Base-by-base conservation (phyloP, 495 filamentous ascomycete genomes). In the Cairneyella variabilis region DNA sequence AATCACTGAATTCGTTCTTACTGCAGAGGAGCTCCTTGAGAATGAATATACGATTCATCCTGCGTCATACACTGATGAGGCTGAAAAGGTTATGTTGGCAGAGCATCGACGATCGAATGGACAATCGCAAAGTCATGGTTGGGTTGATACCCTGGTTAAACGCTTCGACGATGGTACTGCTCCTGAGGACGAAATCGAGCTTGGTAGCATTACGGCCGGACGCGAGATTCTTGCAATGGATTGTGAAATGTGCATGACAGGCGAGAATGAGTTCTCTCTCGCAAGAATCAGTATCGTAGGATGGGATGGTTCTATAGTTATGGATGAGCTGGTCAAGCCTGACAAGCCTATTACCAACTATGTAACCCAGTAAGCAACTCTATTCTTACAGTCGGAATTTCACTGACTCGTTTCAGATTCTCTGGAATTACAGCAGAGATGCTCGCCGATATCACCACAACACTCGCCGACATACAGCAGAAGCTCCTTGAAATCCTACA, bases 191-290 rank as follows among this genome's bases (percentile, higher is more conserved):
- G 81, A 91, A 45, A 84, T 95, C 37, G 76, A 93, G 66, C 67
- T 82, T 56, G 93, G 89, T 14, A 89, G 88, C 63, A 72, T 96
- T 48, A 93, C 91, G 1, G 89, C 80, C 11, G 95, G 91, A 17
- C 81, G 88, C 36, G 80, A 85, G n/a, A 71, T 97, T 6, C 68
- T 93, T 20, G 84, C 89, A 9, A 75, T 98, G 45, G 93, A 98
- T 60, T 98, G 93, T 65, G 93, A 98, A 65, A 98, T 98, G 93
- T 96, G 90, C 62, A 78, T 84, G 64, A 92, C 91, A 0, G 85
- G 85, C 55, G 80, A 79, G 17, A 80, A 79, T 8, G 79, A 86
- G 43, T 85, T 80, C 21, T 91, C 90, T 41, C 80, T 98, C 41
- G 92, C 93, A 0, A 82, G 93, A 25, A 85, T 97, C 66, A 95